Evolutionary conservation across 2,329 filamentous ascomycete species (phyloP).

Genomic region (Lojkania enalia): DNA sequence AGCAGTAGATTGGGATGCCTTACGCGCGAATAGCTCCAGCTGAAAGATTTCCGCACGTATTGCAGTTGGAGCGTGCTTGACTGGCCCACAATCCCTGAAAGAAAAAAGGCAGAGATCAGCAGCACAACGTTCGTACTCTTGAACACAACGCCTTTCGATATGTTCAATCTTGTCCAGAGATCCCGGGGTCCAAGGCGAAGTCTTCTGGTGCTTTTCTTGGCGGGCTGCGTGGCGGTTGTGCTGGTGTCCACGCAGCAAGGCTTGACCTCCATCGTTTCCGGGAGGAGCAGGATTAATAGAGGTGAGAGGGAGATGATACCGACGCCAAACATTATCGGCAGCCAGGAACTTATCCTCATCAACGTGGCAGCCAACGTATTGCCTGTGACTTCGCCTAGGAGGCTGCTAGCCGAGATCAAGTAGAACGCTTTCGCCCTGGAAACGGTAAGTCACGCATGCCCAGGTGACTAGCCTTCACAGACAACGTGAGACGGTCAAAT

Average conservation of each 20-base stretch:
- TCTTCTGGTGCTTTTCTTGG: neutral
- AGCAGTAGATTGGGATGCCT: neutral
- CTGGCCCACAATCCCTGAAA: neutral
- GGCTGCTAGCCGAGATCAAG: neutral
- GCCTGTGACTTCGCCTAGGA: neutral
- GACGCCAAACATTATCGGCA: neutral
- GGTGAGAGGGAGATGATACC: neutral
- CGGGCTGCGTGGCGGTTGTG: neutral
- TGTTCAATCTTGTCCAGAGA: neutral
- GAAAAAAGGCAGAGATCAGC: neutral
- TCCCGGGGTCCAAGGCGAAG: neutral
- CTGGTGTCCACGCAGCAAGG: neutral
- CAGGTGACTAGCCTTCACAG: neutral
- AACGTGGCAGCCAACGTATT: neutral
- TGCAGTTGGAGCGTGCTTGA: neutral
- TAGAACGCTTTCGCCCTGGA: neutral
- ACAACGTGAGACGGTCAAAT: neutral
- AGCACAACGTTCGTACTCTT: neutral
- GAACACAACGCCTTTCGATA: neutral
- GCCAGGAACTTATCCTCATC: neutral
- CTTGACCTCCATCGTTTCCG: neutral
- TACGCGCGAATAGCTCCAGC: neutral
- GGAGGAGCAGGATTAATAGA: neutral
- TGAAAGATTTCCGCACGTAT: neutral
- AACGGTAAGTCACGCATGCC: neutral